These are phyloP conservation scores for Apostasia shenzhenica DNA, from an alignment of 106 monocot genomes.

Conservation along the genomic window DNA sequence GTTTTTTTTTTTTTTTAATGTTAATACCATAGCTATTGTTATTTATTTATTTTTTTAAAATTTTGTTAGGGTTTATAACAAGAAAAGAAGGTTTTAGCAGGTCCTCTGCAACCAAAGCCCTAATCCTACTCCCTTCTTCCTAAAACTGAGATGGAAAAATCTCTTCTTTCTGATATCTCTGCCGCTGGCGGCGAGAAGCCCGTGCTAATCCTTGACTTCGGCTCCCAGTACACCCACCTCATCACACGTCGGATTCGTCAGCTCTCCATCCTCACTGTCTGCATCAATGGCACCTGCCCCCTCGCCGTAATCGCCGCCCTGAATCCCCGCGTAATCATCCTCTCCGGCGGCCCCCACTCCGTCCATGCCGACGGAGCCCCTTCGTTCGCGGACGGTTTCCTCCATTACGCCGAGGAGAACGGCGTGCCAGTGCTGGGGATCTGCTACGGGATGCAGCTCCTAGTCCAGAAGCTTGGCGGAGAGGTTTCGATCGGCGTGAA, in stretches of 20 bases:
- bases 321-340: constrained; percentile 55
- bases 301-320: constrained; percentile 35
- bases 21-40: too few relatives aligned
- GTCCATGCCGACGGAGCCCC: constrained; percentile 70
- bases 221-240: constrained; percentile 93
- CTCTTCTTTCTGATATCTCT: not conserved
- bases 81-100: too few relatives aligned
- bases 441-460: constrained; percentile 95
- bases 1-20: too few relatives aligned
- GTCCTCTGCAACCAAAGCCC: too few relatives aligned
- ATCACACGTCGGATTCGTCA: constrained; percentile 87
- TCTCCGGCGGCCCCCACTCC: constrained; percentile 95
- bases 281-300: constrained; percentile 67
- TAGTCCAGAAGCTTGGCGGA: constrained; percentile 89
- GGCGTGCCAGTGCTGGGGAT: constrained; percentile 70
- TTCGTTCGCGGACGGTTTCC: constrained; percentile 76
- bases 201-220: constrained; percentile 84
- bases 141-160: too few relatives aligned
- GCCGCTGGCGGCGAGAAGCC: constrained; percentile 31
- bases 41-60: too few relatives aligned
- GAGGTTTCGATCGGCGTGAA: constrained; percentile 45
- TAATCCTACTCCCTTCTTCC: too few relatives aligned
- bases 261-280: constrained; percentile 72
- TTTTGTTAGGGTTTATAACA: too few relatives aligned
- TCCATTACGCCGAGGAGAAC: constrained; percentile 54